Evolutionary conservation across 257 asterid genomes (phyloP).

Genomic region (Rehmannia glutinosa): DNA sequence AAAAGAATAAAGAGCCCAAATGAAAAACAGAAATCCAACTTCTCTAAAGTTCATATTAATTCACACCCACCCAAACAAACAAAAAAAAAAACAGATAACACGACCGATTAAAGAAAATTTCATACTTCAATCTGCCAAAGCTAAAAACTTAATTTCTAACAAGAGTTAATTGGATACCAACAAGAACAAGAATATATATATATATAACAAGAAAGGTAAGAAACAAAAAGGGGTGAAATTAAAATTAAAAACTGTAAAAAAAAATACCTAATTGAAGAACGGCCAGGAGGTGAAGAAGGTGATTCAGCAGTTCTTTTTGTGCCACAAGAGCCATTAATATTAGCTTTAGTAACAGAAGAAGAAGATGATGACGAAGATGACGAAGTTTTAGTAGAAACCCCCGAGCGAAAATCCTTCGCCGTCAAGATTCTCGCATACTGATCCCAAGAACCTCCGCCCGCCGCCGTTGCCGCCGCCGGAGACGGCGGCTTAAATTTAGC

Average conservation of each 20-base stretch:
- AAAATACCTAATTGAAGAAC: slow-evolving; percentile 51
- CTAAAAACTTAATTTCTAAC: too few relatives aligned
- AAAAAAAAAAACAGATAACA: too few relatives aligned
- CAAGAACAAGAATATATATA: neutral
- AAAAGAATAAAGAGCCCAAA: neutral
- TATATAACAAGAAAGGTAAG: neutral
- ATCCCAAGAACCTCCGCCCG: slow-evolving; percentile 27
- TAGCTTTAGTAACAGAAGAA: slow-evolving; percentile 41
- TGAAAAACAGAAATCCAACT: neutral
- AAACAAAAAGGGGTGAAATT: neutral
- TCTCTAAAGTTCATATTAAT: too few relatives aligned
- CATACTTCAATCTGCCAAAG: too few relatives aligned
- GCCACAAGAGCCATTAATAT: slow-evolving; percentile 42
- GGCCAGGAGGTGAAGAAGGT: slow-evolving; percentile 72
- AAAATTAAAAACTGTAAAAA: neutral
- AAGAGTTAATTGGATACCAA: too few relatives aligned
- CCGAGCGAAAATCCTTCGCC: slow-evolving; percentile 44
- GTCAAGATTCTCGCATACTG: slow-evolving; percentile 55
- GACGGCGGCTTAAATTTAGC: slow-evolving; percentile 16
- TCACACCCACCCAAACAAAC: too few relatives aligned
- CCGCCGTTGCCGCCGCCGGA: slow-evolving; percentile 8
- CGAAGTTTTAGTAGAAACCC: slow-evolving; percentile 37
- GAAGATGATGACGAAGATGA: slow-evolving; percentile 57
- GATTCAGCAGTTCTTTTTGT: slow-evolving; percentile 71
- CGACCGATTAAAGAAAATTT: too few relatives aligned